Evolutionary conservation across 148 eudicot species (phyloP).

Genomic region (Rheum nobile): DNA sequence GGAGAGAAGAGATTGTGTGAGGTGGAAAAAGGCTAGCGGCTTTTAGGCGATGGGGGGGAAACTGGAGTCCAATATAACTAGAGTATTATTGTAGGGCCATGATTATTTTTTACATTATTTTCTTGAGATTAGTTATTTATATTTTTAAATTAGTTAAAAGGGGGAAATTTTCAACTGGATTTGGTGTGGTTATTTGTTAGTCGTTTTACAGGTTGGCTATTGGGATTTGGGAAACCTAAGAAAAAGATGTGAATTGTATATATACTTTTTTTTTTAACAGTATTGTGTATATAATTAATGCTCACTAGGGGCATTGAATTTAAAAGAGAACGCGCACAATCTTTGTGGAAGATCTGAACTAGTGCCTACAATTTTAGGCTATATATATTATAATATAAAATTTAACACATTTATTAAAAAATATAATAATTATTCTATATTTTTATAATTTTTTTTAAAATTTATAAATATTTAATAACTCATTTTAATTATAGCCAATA

Average conservation of each 20-base stretch:
- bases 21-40: conserved; percentile 1
- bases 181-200: not conserved
- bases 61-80: not conserved
- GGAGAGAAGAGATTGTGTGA: not conserved
- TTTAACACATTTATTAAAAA: no score
- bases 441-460: no score
- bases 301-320: no score
- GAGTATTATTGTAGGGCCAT: not conserved
- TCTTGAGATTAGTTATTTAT: not conserved
- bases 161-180: not conserved
- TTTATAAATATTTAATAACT: no score
- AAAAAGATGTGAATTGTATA: not conserved
- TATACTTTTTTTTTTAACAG: no score
- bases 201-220: not conserved
- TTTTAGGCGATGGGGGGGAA: not conserved
- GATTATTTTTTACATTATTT: not conserved
- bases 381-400: no score
- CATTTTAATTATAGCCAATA: no score
- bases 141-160: not conserved
- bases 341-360: no score
- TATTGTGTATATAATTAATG: not conserved
- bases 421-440: no score
- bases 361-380: no score
- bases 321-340: no score
- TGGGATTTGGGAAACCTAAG: not conserved